A percentile compares a stretch with the other conserved stretches of the same genome.
These are phyloP conservation scores for Sonneratia alba DNA, from an alignment of 345 rosid species.

Conservation along the genomic window DNA sequence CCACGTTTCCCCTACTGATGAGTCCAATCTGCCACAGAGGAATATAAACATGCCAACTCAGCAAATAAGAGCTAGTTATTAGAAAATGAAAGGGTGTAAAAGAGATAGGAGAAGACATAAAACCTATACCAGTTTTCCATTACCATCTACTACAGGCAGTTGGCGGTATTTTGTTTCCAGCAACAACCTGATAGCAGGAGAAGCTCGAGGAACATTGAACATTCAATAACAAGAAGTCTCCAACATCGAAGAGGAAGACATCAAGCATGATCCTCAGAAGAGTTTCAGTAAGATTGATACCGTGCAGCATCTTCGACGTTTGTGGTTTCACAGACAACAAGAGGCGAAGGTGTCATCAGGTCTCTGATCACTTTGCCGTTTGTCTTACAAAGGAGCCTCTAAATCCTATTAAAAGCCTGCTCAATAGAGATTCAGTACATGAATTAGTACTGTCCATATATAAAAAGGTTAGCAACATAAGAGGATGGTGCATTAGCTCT, in stretches of 20 bases:
- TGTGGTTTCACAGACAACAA: slow-evolving; percentile 62
- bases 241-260: neutral
- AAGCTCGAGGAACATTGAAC: neutral
- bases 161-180: slow-evolving; percentile 81
- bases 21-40: slow-evolving; percentile 54
- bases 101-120: neutral
- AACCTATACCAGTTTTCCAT: slow-evolving; percentile 63
- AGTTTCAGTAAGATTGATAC: slow-evolving; percentile 18
- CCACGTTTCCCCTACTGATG: slow-evolving; percentile 67
- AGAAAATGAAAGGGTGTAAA: neutral
- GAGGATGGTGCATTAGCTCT: neutral
- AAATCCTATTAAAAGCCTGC: slow-evolving; percentile 77
- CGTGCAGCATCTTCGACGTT: slow-evolving; percentile 87
- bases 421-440: neutral
- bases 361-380: slow-evolving; percentile 83
- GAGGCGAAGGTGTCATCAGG: slow-evolving; percentile 89
- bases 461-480: neutral
- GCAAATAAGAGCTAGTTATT: neutral
- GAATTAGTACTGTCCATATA: neutral
- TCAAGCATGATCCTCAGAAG: neutral
- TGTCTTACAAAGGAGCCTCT: slow-evolving; percentile 63
- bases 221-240: neutral
- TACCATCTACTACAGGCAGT: slow-evolving; percentile 71
- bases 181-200: slow-evolving; percentile 46
- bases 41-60: neutral